Evolutionary conservation across 345 rosid species (phyloP).

Genomic region (Rhizophora apiculata): DNA sequence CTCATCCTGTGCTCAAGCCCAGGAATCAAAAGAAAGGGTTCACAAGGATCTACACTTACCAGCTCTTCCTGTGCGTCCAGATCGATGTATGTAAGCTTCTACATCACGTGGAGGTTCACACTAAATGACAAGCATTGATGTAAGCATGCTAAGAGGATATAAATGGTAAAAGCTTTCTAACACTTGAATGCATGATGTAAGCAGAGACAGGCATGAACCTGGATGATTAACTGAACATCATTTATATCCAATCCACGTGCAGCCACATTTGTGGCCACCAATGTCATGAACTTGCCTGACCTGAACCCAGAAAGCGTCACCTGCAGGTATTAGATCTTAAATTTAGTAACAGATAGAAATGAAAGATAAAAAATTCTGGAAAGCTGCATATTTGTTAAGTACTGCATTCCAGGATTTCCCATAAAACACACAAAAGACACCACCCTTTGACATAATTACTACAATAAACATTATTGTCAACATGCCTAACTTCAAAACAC

Average conservation of each 20-base stretch:
- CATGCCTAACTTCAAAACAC: background rate
- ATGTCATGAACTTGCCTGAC: conserved; percentile 76
- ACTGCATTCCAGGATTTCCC: background rate
- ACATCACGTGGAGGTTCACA: conserved; percentile 99
- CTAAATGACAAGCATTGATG: conserved; percentile 33
- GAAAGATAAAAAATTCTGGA: background rate
- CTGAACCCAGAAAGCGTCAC: conserved; percentile 88
- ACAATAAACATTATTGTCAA: background rate
- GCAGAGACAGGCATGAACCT: conserved; percentile 42
- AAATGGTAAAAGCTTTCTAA: background rate
- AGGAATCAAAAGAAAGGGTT: background rate
- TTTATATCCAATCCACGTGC: conserved; percentile 97
- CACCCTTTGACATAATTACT: too few relatives aligned
- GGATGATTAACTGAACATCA: conserved; percentile 93
- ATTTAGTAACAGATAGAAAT: background rate
- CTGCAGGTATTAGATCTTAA: conserved; percentile 36
- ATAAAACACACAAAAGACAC: too few relatives aligned
- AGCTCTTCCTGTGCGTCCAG: conserved; percentile 99
- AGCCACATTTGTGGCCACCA: conserved; percentile 97
- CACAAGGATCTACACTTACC: conserved; percentile 37
- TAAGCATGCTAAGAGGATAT: conserved; percentile 8
- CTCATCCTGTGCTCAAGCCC: conserved; percentile 13
- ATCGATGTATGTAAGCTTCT: conserved; percentile 94
- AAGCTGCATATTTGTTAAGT: too few relatives aligned
- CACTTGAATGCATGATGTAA: background rate